Evolutionary conservation across 345 rosid genomes (phyloP).

Genomic region (Draba incana): DNA sequence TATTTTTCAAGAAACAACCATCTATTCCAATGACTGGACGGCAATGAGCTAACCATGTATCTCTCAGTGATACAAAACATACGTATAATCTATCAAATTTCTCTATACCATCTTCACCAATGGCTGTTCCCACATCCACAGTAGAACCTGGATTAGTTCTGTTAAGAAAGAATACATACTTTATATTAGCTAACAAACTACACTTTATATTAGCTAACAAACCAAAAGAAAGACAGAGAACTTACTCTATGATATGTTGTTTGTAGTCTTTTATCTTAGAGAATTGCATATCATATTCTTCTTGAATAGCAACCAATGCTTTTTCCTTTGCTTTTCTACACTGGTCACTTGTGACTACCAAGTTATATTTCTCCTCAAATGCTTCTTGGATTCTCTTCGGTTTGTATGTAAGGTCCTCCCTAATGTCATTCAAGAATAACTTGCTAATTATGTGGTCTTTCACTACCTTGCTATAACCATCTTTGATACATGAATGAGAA

Average conservation of each 20-base stretch:
- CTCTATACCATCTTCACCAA: no score
- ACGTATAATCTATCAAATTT: background rate
- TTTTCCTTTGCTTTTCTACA: background rate
- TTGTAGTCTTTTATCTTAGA: background rate
- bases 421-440: background rate
- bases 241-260: background rate
- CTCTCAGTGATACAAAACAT: background rate
- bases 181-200: no score
- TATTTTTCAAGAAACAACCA: background rate
- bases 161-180: no score
- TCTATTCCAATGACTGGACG: background rate
- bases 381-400: fast-evolving
- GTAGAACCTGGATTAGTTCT: no score
- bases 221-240: background rate
- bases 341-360: background rate
- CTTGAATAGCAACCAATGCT: background rate
- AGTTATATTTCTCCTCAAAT: background rate
- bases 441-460: background rate
- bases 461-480: background rate
- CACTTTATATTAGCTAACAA: no score
- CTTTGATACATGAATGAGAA: background rate
- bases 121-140: no score
- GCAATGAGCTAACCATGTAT: background rate
- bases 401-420: background rate
- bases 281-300: background rate